A percentile compares a stretch with the other conserved stretches of the same genome.
These are phyloP conservation scores for Gomphus bonarii DNA, from an alignment of 1,284 basidiomycete species.

Conservation along the genomic window DNA sequence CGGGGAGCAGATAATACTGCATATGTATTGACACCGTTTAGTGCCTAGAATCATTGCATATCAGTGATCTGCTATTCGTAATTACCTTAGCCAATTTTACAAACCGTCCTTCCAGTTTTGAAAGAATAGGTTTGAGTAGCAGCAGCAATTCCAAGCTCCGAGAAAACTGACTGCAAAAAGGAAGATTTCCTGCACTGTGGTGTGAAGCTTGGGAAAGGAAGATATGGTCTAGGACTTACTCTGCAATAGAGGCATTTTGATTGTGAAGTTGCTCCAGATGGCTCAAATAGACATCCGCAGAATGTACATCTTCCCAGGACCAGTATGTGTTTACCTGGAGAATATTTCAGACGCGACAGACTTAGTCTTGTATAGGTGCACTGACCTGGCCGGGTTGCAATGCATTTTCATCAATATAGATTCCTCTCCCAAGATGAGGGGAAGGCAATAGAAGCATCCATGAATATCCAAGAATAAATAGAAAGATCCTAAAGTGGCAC, in stretches of 20 bases:
- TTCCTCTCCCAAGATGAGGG: constrained; percentile 50
- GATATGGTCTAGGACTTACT: constrained; percentile 39
- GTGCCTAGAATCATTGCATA: constrained; percentile 22
- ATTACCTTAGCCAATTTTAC: constrained; percentile 11
- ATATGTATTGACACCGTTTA: constrained; percentile 70
- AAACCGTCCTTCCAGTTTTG: constrained; percentile 34
- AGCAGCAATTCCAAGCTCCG: constrained; percentile 57
- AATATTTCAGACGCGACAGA: background rate
- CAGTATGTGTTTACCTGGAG: constrained; percentile 79
- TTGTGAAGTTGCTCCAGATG: constrained; percentile 55
- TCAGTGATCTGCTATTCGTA: background rate
- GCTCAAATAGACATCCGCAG: constrained; percentile 69
- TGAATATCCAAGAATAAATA: constrained; percentile 55
- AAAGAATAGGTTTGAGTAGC: constrained; percentile 64
- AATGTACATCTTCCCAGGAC: constrained; percentile 81
- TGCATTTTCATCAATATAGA: constrained; percentile 90
- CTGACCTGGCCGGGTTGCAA: constrained; percentile 79
- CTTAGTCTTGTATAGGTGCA: background rate
- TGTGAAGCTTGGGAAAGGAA: constrained; percentile 11
- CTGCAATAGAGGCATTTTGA: constrained; percentile 51
- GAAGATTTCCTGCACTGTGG: constrained; percentile 42
- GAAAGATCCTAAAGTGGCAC: constrained; percentile 29
- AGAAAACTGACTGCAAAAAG: constrained; percentile 50
- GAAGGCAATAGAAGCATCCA: constrained; percentile 72
- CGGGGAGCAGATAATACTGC: constrained; percentile 77